Evolutionary conservation across 2,329 filamentous ascomycete genomes (phyloP), one percentile per base, ranked within the genome.

Genomic region (Neodidymelliopsis sp.): DNA sequence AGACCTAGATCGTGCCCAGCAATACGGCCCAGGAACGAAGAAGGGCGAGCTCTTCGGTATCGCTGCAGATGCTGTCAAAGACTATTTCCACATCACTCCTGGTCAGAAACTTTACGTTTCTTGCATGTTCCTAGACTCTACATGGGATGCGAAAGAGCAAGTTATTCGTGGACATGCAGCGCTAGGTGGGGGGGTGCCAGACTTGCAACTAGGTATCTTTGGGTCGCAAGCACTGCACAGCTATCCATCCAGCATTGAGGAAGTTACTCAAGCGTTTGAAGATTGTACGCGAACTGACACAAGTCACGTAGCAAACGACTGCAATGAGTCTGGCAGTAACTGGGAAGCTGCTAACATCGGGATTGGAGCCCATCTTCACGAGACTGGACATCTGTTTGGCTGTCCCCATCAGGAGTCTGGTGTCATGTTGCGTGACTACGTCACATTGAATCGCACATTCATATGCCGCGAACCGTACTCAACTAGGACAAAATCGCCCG

Each of bases 331-430:
- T 6, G 92, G 92, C 18, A 96, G 90, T 67, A 94, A 86, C 35
- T 97, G 93, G 93, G 93, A 97, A 71, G 86, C 91, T n/a, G 91
- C 90, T 19, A 96, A 93, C 62, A 88, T 96, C 53, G 92, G 92
- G 22, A 95, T 97, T 57, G 93, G 93, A 6, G 92, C 91, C 8
- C 93, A 97, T 72, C 74, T 97, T 36, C 93, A 96, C 71, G 91
- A 97, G 73, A 88, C 88, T 0, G 93, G 93, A 3, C 93, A 96
- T 74, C 74, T 96, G 16, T 89, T 97, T 59, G 93, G 93, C 38
- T 95, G 90, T 59, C 90, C 91, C 8, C 90, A 95, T 67, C 91
- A 95, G 67, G 90, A 94, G 66, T 88, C 79, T 20, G 93, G 94
- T n/a, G 81, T 97, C 53, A 97, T 97, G 93, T 78, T 91, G 39